Base-by-base conservation (phyloP, 1,139 yeast genomes). In the Yamadazyma atlantica region DNA sequence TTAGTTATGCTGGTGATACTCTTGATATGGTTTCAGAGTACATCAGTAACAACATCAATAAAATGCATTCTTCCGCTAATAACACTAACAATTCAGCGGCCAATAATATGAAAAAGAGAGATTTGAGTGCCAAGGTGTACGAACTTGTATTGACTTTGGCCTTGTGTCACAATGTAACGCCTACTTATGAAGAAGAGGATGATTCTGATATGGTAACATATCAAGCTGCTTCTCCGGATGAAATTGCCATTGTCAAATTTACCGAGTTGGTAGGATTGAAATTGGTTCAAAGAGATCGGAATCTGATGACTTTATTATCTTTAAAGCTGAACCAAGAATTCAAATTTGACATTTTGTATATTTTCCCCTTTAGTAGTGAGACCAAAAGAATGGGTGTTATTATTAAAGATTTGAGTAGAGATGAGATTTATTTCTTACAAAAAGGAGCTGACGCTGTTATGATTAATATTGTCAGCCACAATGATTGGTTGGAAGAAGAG, bases 141-240 rank as follows among this genome's bases (percentile, higher is more conserved):
- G 96, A 89, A 53, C 66, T 90, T 45, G 80, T 89, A 1, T 63
- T 80, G 3, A 86, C 97, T 0, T 68, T 94, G 35, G 96, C 97
- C 0, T 67, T 90, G 13, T 94, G 99, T 60, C 99, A 94, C 58
- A 89, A 89, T 50, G 99, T 94, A 21, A 94, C 98, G 0, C 65
- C 65, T 1, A 59, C 62, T 3, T 58, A 55, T 40, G 58, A 54
- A 6, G 50, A 47, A 5, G 55, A 46, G 33, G 54, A 53, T 30
- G 46, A 46, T 16, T 45, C 39, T 26, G 46, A 36, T 29, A 44
- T 44, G 21, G 45, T 86, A 8, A 75, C 88, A 2, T 94, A 90
- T 57, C 99, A 94, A 61, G 98, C 98, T 0, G 97, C 97, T 0
- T 90, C 97, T 0, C 99, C 99, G 0, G 99, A 94, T 66, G 99